Evolutionary conservation across 163 green algal genomes (phyloP).

Genomic region (Chlamydomonas reinhardtii): DNA sequence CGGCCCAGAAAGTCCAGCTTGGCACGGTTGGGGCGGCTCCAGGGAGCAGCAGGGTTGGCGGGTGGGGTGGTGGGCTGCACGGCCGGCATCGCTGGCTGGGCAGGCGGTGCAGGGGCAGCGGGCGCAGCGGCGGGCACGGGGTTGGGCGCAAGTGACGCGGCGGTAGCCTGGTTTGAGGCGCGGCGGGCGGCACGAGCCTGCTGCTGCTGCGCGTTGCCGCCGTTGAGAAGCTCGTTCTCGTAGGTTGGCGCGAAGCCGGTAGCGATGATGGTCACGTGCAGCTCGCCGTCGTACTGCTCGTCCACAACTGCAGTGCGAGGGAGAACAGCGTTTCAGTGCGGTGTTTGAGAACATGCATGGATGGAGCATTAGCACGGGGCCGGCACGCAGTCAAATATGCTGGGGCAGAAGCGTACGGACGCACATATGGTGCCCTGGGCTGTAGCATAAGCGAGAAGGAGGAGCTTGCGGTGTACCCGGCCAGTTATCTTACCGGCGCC

Average conservation of each 20-base stretch:
- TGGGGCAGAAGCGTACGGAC: too few relatives aligned
- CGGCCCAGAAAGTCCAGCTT: conserved; percentile 46
- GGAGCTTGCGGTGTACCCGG: too few relatives aligned
- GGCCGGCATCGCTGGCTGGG: background rate
- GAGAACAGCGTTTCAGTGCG: conserved; percentile 77
- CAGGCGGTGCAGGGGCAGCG: background rate
- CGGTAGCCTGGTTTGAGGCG: conserved; percentile 2
- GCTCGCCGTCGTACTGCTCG: conserved; percentile 83
- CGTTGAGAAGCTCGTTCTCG: conserved; percentile 79
- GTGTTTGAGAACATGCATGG: too few relatives aligned
- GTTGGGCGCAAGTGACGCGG: background rate
- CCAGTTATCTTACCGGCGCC: conserved; percentile 80
- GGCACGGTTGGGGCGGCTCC: conserved; percentile 44
- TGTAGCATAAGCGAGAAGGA: too few relatives aligned
- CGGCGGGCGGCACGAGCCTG: conserved; percentile 2
- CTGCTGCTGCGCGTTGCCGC: conserved; percentile 40
- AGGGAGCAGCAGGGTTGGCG: conserved; percentile 7
- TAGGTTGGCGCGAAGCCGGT: conserved; percentile 84
- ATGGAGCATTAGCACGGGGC: too few relatives aligned
- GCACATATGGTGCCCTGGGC: too few relatives aligned
- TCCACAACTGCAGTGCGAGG: conserved; percentile 78
- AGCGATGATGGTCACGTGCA: conserved; percentile 97
- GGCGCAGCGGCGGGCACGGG: background rate
- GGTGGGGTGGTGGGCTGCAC: too few relatives aligned
- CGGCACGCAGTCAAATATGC: conserved; percentile 45